Conservation (phyloP, 352 stramenopile genomes). For the Pythium diclinum region DNA sequence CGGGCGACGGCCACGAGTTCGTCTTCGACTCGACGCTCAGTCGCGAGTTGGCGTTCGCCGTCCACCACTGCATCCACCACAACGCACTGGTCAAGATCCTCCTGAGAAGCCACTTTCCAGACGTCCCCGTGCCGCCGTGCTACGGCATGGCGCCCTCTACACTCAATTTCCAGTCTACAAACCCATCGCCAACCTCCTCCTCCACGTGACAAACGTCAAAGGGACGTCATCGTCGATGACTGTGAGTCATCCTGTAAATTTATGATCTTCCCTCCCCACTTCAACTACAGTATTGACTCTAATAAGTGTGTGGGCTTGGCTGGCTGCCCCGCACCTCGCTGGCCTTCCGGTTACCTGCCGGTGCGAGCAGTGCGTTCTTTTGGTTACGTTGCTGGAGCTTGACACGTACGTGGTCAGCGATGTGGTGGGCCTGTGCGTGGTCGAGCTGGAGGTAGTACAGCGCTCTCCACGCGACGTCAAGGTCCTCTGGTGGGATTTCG, state of each 20-base stretch:
- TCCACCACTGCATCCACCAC: conserved; percentile 87
- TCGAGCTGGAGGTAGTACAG: conserved; percentile 40
- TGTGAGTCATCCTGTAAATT: neutral
- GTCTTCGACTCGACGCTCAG: conserved; percentile 68
- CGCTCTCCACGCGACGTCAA: conserved; percentile 35
- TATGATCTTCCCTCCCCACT: neutral
- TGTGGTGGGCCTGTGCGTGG: conserved; percentile 32
- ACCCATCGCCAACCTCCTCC: neutral
- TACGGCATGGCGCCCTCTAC: conserved; percentile 84
- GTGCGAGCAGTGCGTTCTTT: neutral
- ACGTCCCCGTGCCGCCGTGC: conserved; percentile 33
- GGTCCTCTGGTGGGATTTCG: conserved; percentile 25
- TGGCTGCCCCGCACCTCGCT: neutral
- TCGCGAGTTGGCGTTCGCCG: conserved; percentile 77
- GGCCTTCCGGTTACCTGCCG: neutral
- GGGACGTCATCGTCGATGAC: neutral
- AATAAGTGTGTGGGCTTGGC: too few species aligned
- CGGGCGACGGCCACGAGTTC: conserved; percentile 62
- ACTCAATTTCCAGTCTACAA: conserved; percentile 38
- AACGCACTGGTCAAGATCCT: conserved; percentile 79
- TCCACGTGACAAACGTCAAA: neutral
- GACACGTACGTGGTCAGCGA: conserved; percentile 32
- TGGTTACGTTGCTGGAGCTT: conserved; percentile 25
- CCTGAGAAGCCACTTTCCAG: conserved; percentile 63
- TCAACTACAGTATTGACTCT: too few species aligned